Conservation (phyloP, 1,284 basidiomycete genomes). For the Pterulicium gracile region DNA sequence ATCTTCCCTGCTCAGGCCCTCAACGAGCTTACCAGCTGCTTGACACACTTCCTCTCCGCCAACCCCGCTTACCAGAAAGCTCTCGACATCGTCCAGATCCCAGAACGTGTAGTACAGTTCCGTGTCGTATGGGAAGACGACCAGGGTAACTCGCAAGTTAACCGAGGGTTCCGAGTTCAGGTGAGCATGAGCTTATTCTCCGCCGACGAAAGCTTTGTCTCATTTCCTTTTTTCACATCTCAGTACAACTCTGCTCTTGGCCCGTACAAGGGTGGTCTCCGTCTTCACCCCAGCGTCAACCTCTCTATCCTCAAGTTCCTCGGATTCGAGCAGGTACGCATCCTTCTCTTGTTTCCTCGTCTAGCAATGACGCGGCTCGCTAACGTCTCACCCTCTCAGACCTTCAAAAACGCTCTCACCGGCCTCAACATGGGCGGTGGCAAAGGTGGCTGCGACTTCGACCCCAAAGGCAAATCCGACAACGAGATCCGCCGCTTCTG, state of each 20-base stretch:
- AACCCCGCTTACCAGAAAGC: constrained; percentile 68
- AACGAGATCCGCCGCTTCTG: constrained; percentile 69
- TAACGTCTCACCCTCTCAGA: constrained; percentile 24
- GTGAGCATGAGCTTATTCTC: constrained; percentile 20
- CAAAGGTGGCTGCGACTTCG: constrained; percentile 68
- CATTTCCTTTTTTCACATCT: constrained; percentile 6
- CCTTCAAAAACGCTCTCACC: constrained; percentile 79
- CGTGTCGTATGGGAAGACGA: constrained; percentile 78
- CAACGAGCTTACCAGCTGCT: constrained; percentile 54
- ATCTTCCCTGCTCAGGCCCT: constrained; percentile 34
- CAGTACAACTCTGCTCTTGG: constrained; percentile 78
- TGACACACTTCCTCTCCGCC: constrained; percentile 57
- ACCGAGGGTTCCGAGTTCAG: constrained; percentile 71
- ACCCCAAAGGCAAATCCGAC: constrained; percentile 78
- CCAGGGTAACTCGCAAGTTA: constrained; percentile 56
- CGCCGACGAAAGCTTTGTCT: neutral
- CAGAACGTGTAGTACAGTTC: constrained; percentile 72
- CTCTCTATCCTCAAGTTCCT: constrained; percentile 82
- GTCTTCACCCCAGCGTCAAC: constrained; percentile 76
- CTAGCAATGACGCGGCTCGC: constrained; percentile 11
- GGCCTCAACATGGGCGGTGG: constrained; percentile 71
- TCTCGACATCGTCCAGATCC: constrained; percentile 61
- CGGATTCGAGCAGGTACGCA: constrained; percentile 52
- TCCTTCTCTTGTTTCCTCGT: neutral
- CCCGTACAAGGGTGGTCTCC: constrained; percentile 78